Conservation (phyloP, 352 stramenopile species). For the Phytophthora colocasiae region DNA sequence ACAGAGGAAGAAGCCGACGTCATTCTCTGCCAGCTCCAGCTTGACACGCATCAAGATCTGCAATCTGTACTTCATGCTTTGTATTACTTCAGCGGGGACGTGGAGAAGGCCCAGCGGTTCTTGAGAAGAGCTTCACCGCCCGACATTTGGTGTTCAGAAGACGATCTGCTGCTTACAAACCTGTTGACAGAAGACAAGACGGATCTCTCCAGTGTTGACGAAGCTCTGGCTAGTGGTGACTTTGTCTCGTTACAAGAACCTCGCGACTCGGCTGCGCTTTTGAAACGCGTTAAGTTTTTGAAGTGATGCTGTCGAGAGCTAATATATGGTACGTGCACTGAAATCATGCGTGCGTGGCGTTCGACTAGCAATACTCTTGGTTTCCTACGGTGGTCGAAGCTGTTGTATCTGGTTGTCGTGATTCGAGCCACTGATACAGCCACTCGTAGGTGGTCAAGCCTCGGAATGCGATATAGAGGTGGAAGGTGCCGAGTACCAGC, state of each 20-base stretch:
- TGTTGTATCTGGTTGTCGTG: slow-evolving; percentile 8
- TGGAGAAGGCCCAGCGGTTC: slow-evolving; percentile 39
- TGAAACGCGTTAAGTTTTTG: slow-evolving; percentile 65
- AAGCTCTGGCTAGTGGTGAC: slow-evolving; percentile 36
- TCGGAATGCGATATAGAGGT: slow-evolving; percentile 64
- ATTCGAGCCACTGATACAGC: slow-evolving; percentile 51
- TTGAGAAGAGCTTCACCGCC: slow-evolving; percentile 39
- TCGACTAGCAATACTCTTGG: slow-evolving; percentile 6
- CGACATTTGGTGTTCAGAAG: slow-evolving; percentile 54
- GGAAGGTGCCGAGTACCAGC: slow-evolving; percentile 64
- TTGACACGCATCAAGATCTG: slow-evolving; percentile 40
- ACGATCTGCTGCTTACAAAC: slow-evolving; percentile 55
- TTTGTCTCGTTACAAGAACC: slow-evolving; percentile 51
- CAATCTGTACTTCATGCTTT: slow-evolving; percentile 45
- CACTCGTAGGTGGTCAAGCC: slow-evolving; percentile 67
- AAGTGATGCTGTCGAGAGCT: slow-evolving; percentile 45
- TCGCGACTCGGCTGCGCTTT: slow-evolving; percentile 49
- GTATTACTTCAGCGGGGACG: slow-evolving; percentile 50
- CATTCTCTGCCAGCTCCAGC: slow-evolving; percentile 41
- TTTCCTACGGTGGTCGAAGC: slow-evolving; percentile 3
- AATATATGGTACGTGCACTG: slow-evolving; percentile 17
- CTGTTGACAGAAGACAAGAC: slow-evolving; percentile 33
- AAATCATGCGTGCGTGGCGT: slow-evolving; percentile 3
- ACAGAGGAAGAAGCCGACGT: slow-evolving; percentile 38
- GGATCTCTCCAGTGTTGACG: slow-evolving; percentile 20